Evolutionary conservation across 2,329 filamentous ascomycete genomes (phyloP).

Genomic region (Ambrosiella beaveri): DNA sequence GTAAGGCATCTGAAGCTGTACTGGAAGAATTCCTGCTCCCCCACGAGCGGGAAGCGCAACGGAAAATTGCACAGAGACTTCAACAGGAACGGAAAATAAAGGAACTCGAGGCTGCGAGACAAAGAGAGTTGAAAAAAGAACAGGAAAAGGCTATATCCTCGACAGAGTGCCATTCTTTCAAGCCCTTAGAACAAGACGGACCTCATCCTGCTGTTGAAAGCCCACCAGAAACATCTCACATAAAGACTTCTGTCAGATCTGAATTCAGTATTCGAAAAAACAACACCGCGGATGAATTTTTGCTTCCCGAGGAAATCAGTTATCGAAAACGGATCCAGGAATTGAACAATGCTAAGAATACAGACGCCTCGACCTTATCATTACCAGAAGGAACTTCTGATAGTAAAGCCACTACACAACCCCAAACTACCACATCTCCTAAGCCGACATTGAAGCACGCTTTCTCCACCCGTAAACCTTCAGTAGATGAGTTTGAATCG

Average conservation of each 20-base stretch:
- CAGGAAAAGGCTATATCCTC: too few relatives aligned
- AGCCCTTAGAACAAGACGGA: too few relatives aligned
- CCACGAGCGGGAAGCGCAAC: not conserved
- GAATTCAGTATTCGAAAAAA: not conserved
- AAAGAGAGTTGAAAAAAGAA: not conserved
- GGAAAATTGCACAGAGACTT: not conserved
- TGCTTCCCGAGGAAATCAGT: constrained; percentile 6
- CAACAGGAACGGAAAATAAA: not conserved
- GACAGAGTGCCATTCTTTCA: too few relatives aligned
- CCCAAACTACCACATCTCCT: too few relatives aligned
- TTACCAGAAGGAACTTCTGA: too few relatives aligned
- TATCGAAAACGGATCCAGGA: constrained; percentile 1
- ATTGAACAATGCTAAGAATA: not conserved
- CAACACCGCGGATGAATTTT: constrained; percentile 1
- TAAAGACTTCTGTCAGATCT: not conserved
- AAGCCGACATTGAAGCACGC: too few relatives aligned
- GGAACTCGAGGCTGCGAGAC: not conserved
- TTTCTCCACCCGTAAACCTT: too few relatives aligned
- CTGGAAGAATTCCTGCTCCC: constrained; percentile 1
- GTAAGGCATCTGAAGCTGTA: not conserved
- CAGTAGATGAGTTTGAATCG: too few relatives aligned
- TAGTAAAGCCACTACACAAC: too few relatives aligned
- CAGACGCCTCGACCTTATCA: too few relatives aligned
- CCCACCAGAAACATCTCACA: not conserved
- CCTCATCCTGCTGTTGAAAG: not conserved